Evolutionary conservation across 257 asterid genomes (phyloP).

Genomic region (Eustoma russellianum): DNA sequence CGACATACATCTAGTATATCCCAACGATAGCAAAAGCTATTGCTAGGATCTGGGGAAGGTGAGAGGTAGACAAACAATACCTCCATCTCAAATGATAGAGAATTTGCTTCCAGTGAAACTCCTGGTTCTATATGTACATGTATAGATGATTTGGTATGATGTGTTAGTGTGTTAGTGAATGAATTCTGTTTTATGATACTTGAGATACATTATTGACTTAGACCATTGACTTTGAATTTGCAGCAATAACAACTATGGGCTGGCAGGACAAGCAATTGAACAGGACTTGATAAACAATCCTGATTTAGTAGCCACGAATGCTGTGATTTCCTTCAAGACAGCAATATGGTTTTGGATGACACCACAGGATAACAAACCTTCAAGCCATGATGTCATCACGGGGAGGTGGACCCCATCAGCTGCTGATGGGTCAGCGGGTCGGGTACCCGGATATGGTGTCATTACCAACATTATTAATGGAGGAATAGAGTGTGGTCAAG

Average conservation of each 20-base stretch:
- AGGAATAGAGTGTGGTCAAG: conserved; percentile 26
- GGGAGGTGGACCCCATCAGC: conserved; percentile 25
- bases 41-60: no score
- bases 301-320: conserved; percentile 20
- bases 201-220: no score
- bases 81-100: no score
- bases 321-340: conserved; percentile 26
- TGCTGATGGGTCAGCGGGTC: conserved; percentile 13
- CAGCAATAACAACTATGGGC: conserved; percentile 35
- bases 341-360: conserved; percentile 39
- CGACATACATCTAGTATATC: no score
- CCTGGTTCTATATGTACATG: no score
- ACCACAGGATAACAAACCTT: conserved; percentile 22
- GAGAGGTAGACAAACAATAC: no score
- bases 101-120: no score
- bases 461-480: conserved; percentile 31
- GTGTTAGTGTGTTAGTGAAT: no score
- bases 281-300: conserved; percentile 19
- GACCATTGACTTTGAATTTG: neutral
- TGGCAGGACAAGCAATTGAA: conserved; percentile 22
- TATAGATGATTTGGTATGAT: no score
- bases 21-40: no score
- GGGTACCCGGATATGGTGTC: conserved; percentile 26
- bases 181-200: no score
- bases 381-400: conserved; percentile 20